Base-by-base conservation (phyloP, 2,329 filamentous ascomycete species). In the Colletotrichum cordylinicola region DNA sequence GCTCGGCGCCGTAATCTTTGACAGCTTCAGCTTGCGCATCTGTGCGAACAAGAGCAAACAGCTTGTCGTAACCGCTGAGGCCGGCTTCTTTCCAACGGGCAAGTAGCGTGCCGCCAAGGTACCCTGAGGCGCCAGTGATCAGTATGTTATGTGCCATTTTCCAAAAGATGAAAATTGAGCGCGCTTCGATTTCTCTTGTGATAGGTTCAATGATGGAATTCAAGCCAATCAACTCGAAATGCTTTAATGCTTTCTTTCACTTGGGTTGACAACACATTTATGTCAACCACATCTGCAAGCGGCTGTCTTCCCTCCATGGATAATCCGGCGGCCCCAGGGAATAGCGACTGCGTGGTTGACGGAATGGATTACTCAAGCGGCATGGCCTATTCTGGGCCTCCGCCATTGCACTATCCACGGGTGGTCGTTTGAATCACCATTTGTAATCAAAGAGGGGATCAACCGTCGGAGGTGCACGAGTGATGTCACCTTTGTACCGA, bases 81-180 rank as follows among this genome's bases (percentile, higher is more conserved):
- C 31, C 24, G 21, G 68, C 39, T n/a, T 48, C 43, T 13, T 39
- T 24, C 68, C 68, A 71, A 81, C 82, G 83, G 10, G 86, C 84
- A 7, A 91, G 85, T 4, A 91, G 80, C 0, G 84, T 86, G 4
- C 89, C 89, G 27, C 89, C 89, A 0, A 91, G 86, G 72, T 91
- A 91, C 29, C 89, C 89, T 0, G 88, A 90, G 33, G 79, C 88
- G 10, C 89, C 89, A 1, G 89, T 90, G 61, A 90, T 82, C 35
- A 90, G 85, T 67, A 90, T 84, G 60, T 87, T 86, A 8, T 65
- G 60, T 15, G 58, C 8, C 31, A 39, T 55, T 27, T 12, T 35
- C 16, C 2, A 18, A 18, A 12, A 10, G n/a, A 13, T 13, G 4
- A 6, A 8, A 48, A 48, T 52, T 52, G 43, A 52, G n/a, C n/a